Evolutionary conservation across 495 filamentous ascomycete genomes (phyloP), one percentile per base, ranked within the genome.

Genomic region (Hypomontagnella submonticulosa): DNA sequence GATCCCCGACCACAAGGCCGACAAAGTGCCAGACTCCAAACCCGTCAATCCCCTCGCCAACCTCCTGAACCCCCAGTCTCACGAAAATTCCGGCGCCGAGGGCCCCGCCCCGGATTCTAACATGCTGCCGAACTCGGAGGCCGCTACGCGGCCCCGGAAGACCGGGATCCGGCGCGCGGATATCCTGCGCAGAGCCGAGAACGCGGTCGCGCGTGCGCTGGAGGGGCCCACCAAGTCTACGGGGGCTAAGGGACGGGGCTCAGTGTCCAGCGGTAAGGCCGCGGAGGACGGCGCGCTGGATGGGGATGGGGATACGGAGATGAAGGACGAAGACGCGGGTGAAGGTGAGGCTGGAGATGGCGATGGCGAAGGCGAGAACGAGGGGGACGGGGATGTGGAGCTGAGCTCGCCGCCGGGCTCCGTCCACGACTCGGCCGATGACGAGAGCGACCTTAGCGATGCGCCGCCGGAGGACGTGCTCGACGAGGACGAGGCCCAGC

Each of bases 401-500:
- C 63, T 74, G 11, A 77, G 72, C 32, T 78, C 73, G 10, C 80
- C 79, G 4, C 82, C 86, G 0, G 82, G 85, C 11, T 90, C 86
- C 66, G 72, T 90, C 11, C 88, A 91, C 60, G 91, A 92, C 55
- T 89, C 85, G 50, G 91, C 88, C 0, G 90, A 92, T 63, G 90
- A 92, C 58, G 91, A 93, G 75, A 92, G 89, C 71, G 90, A 93
- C 60, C 76, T 93, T 6, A 92, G 88, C 52, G 90, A 93, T 53
- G 82, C 88, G 33, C 71, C 71, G 2, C 81, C 83, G 3, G 80
- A 85, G 11, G 79, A 78, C 46, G 78, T 81, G 32, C 27, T 75
- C 18, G 81, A 84, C 50, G 76, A 82, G 42, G 76, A 82, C 13
- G 71, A 76, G 46, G 77, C 78, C 6, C 70, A 79, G 23, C 72